phyloP scores from a whole-genome alignment of 1,284 basidiomycete species.

The Clitocybe nebularis region DNA sequence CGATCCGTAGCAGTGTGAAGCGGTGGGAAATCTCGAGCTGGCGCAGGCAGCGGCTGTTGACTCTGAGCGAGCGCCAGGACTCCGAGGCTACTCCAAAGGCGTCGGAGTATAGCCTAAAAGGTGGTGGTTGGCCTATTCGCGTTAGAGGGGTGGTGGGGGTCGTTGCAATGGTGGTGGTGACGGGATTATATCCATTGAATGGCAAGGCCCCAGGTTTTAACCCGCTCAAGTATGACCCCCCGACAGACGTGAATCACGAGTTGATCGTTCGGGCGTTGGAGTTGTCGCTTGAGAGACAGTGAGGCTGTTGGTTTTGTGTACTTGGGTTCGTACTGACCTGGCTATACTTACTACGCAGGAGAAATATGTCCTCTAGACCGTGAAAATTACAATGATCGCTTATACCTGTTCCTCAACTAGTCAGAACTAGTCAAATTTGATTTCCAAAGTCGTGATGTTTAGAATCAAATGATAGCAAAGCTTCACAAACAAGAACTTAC shows the following conservation, averaged over 20 bases:
- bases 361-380: no score
- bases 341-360: neutral
- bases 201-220: constrained; percentile 9
- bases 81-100: constrained; percentile 2
- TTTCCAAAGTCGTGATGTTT: no score
- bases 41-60: constrained; percentile 10
- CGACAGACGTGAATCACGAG: constrained; percentile 11
- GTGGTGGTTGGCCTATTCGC: constrained; percentile 11
- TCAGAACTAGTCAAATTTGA: no score
- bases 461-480: no score
- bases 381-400: no score
- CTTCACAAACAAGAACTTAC: no score
- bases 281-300: constrained; percentile 9
- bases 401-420: no score
- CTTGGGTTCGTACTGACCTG: constrained; percentile 2
- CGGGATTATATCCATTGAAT: constrained; percentile 8
- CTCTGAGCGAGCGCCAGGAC: constrained; percentile 2
- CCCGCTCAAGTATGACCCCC: constrained; percentile 13
- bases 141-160: constrained; percentile 10
- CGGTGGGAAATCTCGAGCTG: constrained; percentile 13
- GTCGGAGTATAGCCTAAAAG: constrained; percentile 10
- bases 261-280: constrained; percentile 12
- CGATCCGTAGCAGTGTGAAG: constrained; percentile 8
- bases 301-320: neutral
- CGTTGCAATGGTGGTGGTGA: constrained; percentile 9